Conservation (phyloP, 2,329 filamentous ascomycete species). For the Bipolaris victoriae region DNA sequence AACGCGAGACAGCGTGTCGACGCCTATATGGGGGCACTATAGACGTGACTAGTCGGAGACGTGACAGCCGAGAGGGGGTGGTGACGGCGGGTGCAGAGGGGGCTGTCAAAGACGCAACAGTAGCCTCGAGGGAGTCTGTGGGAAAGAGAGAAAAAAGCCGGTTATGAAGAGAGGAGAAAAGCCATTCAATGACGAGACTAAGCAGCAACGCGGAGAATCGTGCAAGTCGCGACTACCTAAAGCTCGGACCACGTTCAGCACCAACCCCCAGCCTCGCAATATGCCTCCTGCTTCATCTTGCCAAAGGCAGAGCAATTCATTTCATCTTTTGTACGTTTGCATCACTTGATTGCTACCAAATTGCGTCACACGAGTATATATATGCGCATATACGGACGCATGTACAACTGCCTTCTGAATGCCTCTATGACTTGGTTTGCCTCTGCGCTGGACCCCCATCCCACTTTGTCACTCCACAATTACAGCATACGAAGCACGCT, state of each 20-base stretch:
- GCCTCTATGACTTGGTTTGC: too few species aligned
- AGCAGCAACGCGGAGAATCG: constrained; percentile 21
- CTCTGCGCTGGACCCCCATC: too few species aligned
- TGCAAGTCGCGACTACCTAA: constrained; percentile 4
- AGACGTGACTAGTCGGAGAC: constrained; percentile 35
- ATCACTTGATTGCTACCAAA: too few species aligned
- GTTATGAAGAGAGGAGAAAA: constrained; percentile 35
- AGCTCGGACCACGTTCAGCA: constrained; percentile 31
- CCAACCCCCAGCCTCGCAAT: neutral
- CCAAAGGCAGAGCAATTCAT: too few species aligned
- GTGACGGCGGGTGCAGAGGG: constrained; percentile 22
- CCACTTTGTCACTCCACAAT: too few species aligned
- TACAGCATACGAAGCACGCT: too few species aligned
- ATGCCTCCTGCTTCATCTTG: too few species aligned
- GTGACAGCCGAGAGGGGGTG: constrained; percentile 22
- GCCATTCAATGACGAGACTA: constrained; percentile 45
- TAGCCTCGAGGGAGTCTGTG: constrained; percentile 19
- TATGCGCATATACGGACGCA: too few species aligned
- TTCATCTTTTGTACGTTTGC: too few species aligned
- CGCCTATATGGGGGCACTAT: constrained; percentile 24
- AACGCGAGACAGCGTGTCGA: constrained; percentile 45
- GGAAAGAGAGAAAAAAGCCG: constrained; percentile 24
- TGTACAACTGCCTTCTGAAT: too few species aligned
- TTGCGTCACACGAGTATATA: too few species aligned
- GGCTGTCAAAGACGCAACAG: constrained; percentile 21